Evolutionary conservation across 768 basidiomycete species (phyloP).

Genomic region (Amanita exitialis): DNA sequence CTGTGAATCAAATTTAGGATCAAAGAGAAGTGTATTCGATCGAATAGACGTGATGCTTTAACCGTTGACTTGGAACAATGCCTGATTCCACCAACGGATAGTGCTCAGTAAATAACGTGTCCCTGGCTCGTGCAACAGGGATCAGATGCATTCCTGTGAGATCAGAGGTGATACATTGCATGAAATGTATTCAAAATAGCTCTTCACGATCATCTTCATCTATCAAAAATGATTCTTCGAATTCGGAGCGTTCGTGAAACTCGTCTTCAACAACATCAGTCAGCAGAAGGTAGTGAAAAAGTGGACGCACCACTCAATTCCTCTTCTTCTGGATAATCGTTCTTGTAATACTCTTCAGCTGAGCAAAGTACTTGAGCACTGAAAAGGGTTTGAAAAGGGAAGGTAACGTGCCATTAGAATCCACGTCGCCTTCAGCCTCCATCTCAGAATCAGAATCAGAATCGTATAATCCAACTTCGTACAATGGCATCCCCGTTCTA

Average conservation of each 20-base stretch:
- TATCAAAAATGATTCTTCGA: slow-evolving; percentile 26
- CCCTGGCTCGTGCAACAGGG: slow-evolving; percentile 11
- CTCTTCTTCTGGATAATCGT: slow-evolving; percentile 80
- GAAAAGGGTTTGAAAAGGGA: background rate
- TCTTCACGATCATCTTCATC: slow-evolving; percentile 19
- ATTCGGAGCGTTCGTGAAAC: slow-evolving; percentile 46
- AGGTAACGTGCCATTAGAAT: slow-evolving; percentile 56
- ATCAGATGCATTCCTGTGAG: background rate
- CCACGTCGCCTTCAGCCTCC: slow-evolving; percentile 74
- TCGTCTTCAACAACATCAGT: slow-evolving; percentile 28
- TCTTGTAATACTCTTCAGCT: slow-evolving; percentile 82
- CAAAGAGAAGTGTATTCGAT: no score
- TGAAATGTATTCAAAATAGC: background rate
- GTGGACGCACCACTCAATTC: slow-evolving; percentile 34
- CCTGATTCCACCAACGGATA: no score
- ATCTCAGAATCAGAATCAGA: slow-evolving; percentile 56
- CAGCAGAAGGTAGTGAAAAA: slow-evolving; percentile 6
- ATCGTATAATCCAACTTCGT: slow-evolving; percentile 43
- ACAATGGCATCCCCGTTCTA: slow-evolving; percentile 58
- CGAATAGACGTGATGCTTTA: no score
- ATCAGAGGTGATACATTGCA: slow-evolving; percentile 1
- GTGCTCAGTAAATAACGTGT: no score
- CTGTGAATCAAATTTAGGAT: no score
- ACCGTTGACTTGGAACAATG: no score
- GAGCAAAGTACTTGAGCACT: slow-evolving; percentile 4